phyloP scores from a whole-genome alignment of 2,329 filamentous ascomycete species.

The Zymoseptoria pseudotritici region DNA sequence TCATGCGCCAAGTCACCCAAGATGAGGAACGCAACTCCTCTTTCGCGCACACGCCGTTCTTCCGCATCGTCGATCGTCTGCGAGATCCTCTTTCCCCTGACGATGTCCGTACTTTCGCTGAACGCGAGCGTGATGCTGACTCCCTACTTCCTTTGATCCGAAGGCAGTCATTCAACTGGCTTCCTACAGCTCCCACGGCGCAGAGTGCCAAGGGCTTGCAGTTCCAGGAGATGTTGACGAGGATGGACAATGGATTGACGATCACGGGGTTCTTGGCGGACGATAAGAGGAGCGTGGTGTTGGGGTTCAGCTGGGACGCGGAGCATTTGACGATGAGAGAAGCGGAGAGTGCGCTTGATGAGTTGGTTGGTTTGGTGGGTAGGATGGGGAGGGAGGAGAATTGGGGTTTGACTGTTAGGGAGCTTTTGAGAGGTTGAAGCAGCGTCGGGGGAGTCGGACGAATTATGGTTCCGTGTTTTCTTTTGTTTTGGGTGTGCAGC shows the following conservation, averaged over 20 bases:
- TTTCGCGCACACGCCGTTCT: conserved; percentile 26
- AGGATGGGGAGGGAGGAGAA: conserved; percentile 23
- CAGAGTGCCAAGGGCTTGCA: conserved; percentile 23
- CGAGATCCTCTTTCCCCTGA: conserved; percentile 22
- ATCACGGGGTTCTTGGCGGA: conserved; percentile 27
- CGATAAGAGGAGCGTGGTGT: conserved; percentile 24
- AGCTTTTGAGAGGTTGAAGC: conserved; percentile 20
- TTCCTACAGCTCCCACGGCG: conserved; percentile 25
- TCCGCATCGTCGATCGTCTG: conserved; percentile 25
- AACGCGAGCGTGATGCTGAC: conserved; percentile 26
- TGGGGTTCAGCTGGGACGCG: conserved; percentile 27
- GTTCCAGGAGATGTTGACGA: conserved; percentile 26
- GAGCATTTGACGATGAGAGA: conserved; percentile 25
- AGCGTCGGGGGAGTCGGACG: too few species aligned
- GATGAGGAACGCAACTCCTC: conserved; percentile 25
- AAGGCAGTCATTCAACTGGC: conserved; percentile 29
- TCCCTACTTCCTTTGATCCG: conserved; percentile 24
- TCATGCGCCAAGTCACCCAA: conserved; percentile 27
- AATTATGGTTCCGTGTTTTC: too few species aligned
- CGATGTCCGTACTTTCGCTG: conserved; percentile 23
- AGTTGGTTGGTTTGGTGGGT: conserved; percentile 19
- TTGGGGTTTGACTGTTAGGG: conserved; percentile 20
- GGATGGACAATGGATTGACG: conserved; percentile 29
- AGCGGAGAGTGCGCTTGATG: conserved; percentile 22
- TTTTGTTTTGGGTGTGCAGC: too few species aligned